Evolutionary conservation across 2,329 filamentous ascomycete genomes (phyloP), one percentile per base, ranked within the genome.

Genomic region (Penicillium occitanis): DNA sequence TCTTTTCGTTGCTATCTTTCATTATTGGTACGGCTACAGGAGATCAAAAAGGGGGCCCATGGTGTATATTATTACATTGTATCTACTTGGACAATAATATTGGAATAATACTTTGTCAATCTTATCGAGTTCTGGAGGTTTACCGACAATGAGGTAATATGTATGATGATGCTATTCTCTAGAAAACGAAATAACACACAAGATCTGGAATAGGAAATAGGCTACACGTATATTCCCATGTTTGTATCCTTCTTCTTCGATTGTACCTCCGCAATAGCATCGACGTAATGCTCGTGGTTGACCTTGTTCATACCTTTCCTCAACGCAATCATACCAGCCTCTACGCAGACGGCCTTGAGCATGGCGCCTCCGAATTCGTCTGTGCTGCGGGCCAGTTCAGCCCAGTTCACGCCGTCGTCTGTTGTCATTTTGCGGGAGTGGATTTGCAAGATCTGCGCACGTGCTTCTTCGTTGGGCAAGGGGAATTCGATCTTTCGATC

Each of bases 401-500:
- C 87, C 93, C 95, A 99, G 85, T 99, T 99, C 76, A 99, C 91
- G 64, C 86, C 89, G 63, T 92, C 88, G 74, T 97, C 93, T 14
- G 97, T 92, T 69, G 91, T 95, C 95, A 99, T 99, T 85, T 99
- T 99, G 73, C 95, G 88, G 66, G 91, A 96, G 82, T 99, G 95
- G 71, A 99, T 99, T 81, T 93, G 93, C 72, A 99, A 83, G 79
- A 99, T 99, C 82, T 99, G 94, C 22, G 94, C 94, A 68, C 95
- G 89, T 2, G 95, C 93, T 82, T 99, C 95, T 81, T 99, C 96
- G 76, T 99, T 99, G 3, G 95, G 95, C 63, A 99, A 85, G 0
- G 95, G 95, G 81, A 99, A 99, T 80, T 99, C 95, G 74, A 98
- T 98, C 85, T 98, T 98, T 76, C 93, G 88, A 79, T 98, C 93